phyloP scores from a whole-genome alignment of 2,329 filamentous ascomycete species.

The Beauveria sp. region DNA sequence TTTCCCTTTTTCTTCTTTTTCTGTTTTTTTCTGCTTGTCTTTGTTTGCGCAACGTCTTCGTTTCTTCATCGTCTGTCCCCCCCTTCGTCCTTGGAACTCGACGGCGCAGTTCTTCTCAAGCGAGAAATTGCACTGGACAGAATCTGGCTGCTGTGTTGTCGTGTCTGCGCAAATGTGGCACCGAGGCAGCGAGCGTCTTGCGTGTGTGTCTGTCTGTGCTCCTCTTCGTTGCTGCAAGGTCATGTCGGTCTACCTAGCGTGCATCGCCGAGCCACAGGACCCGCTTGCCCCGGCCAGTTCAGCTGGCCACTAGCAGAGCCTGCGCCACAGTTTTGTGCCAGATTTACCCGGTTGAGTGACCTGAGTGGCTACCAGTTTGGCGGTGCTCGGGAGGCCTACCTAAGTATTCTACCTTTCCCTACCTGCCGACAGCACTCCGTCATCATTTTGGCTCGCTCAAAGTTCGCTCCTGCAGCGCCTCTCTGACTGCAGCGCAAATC shows the following conservation, averaged over 20 bases:
- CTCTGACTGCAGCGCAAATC: slow-evolving; percentile 1
- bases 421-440: neutral
- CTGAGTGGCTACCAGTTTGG: neutral
- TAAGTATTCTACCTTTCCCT: too few relatives aligned
- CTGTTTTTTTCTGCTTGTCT: slow-evolving; percentile 26
- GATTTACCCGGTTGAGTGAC: neutral
- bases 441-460: neutral
- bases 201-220: neutral
- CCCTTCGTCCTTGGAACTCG: neutral
- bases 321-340: slow-evolving; percentile 18
- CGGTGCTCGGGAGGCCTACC: neutral
- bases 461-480: neutral
- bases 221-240: neutral
- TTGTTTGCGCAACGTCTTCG: slow-evolving; percentile 18
- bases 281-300: slow-evolving; percentile 40
- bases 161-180: neutral
- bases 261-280: slow-evolving; percentile 2
- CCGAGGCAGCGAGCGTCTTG: slow-evolving; percentile 2
- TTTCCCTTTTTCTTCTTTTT: slow-evolving; percentile 10
- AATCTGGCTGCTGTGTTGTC: neutral
- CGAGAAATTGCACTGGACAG: neutral
- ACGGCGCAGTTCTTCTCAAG: neutral
- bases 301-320: slow-evolving; percentile 42
- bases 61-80: slow-evolving; percentile 33
- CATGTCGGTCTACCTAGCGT: neutral